Conservation (phyloP, 306 rosid genomes). For the Trifolium pratense region DNA sequence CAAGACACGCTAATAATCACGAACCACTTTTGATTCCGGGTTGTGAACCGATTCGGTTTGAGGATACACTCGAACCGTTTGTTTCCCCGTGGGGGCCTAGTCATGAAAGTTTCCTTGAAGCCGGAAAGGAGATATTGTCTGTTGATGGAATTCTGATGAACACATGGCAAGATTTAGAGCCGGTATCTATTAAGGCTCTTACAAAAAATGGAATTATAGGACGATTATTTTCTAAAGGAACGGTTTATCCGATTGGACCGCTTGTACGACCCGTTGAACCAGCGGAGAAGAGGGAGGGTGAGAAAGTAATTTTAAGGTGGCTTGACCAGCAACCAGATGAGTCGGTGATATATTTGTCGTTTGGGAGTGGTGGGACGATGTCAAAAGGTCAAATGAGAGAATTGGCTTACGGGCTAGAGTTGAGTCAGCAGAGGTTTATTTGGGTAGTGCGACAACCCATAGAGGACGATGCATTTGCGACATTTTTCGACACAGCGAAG, state of each 20-base stretch:
- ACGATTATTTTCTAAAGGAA: too few relatives aligned
- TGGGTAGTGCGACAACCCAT: slow-evolving; percentile 73
- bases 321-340: slow-evolving; percentile 57
- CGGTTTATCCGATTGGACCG: slow-evolving; percentile 64
- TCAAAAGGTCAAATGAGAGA: slow-evolving; percentile 56
- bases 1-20: not conserved
- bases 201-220: too few relatives aligned
- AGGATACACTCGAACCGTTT: slow-evolving; percentile 50
- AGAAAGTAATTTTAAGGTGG: slow-evolving; percentile 52
- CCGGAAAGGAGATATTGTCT: too few relatives aligned
- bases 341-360: slow-evolving; percentile 67
- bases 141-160: too few relatives aligned
- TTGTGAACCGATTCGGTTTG: slow-evolving; percentile 41
- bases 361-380: slow-evolving; percentile 78
- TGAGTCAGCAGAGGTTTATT: slow-evolving; percentile 66
- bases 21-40: slow-evolving; percentile 49
- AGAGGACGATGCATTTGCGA: not conserved
- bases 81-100: slow-evolving; percentile 34
- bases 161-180: too few relatives aligned
- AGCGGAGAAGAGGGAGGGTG: not conserved
- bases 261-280: slow-evolving; percentile 28
- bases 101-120: slow-evolving; percentile 5
- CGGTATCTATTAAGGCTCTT: too few relatives aligned
- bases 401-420: slow-evolving; percentile 76
- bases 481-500: slow-evolving; percentile 35